Evolutionary conservation across 2,329 filamentous ascomycete species (phyloP).

Genomic region (Thermoascus crustaceus): DNA sequence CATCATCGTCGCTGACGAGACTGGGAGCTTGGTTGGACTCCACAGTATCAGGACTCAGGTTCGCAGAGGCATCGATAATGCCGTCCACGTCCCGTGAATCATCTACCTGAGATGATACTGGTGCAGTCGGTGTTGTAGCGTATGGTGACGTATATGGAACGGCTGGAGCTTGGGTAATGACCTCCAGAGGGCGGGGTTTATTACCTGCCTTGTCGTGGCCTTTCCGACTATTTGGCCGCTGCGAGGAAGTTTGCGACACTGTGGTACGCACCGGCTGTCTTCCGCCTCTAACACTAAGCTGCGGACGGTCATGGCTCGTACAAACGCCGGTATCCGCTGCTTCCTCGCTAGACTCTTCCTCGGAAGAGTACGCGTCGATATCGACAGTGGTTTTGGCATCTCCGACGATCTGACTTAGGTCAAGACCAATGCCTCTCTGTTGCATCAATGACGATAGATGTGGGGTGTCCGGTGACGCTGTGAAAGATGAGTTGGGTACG

Average conservation of each 20-base stretch:
- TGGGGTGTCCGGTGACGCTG: slow-evolving; percentile 52
- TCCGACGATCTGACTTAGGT: slow-evolving; percentile 53
- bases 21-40: slow-evolving; percentile 71
- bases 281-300: slow-evolving; percentile 19
- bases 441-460: slow-evolving; percentile 60
- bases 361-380: slow-evolving; percentile 31
- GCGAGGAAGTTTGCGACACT: slow-evolving; percentile 43
- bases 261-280: slow-evolving; percentile 50
- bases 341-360: slow-evolving; percentile 31
- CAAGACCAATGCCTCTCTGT: slow-evolving; percentile 52
- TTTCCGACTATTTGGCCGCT: slow-evolving; percentile 52
- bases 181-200: slow-evolving; percentile 34
- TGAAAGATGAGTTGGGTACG: slow-evolving; percentile 34
- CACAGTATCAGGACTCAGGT: slow-evolving; percentile 61
- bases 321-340: slow-evolving; percentile 17
- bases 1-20: slow-evolving; percentile 65
- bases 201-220: slow-evolving; percentile 36
- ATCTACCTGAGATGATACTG: slow-evolving; percentile 28
- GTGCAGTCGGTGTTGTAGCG: slow-evolving; percentile 33
- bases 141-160: slow-evolving; percentile 22
- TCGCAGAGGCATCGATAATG: slow-evolving; percentile 31
- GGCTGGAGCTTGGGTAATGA: slow-evolving; percentile 27
- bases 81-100: slow-evolving; percentile 41
- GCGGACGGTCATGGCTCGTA: slow-evolving; percentile 12
- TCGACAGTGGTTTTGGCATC: slow-evolving; percentile 40